Base-by-base conservation (phyloP, 2,329 filamentous ascomycete genomes). In the Colletotrichum endophyticum region DNA sequence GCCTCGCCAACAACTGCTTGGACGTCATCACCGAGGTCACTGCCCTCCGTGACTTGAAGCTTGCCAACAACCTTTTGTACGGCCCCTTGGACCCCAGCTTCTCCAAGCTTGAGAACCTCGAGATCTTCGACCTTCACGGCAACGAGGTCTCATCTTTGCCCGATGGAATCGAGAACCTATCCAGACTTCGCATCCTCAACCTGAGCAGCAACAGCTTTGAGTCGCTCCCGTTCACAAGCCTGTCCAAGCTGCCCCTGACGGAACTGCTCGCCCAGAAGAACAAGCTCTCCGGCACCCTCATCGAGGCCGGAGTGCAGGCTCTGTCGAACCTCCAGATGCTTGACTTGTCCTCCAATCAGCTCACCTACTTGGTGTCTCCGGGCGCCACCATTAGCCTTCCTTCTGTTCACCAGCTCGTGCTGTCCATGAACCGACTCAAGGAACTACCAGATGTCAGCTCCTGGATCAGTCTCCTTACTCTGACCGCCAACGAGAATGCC, bases 401-500 rank as follows among this genome's bases (percentile, higher is more conserved):
- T 1, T 91, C 90, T 11, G 85, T 98, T 28, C 93, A 95, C 78
- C 92, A 93, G 66, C 85, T 99, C 13, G 92, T 93, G 39, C 86
- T 98, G n/a, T 94, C 94, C 2, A 92, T 94, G 84, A 99, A 99
- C 83, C 91, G 95, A 13, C 86, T 99, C 8, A 91, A 92, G 76
- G 84, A 85, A 1, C 86, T 99, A 15, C 96, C 96, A 1, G 90
- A 95, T 78, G 87, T 98, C 79, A 89, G 90, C n/a, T 89, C 89
- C 3, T 98, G 96, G 94, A 88, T 87, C 6, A 93, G 89, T 67
- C 90, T 99, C 7, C 84, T 94, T 44, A 96, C 93, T 1, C 86
- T 99, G 13, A 89, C 92, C 3, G 94, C 94, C 0, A 95, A 96
- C 66, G 95, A 98, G 79, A 99, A 99, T 82, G 93, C 90, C 79